Evolutionary conservation across 352 stramenopile species (phyloP), one percentile per base, ranked within the genome.

Genomic region (Pythium rishiriense): DNA sequence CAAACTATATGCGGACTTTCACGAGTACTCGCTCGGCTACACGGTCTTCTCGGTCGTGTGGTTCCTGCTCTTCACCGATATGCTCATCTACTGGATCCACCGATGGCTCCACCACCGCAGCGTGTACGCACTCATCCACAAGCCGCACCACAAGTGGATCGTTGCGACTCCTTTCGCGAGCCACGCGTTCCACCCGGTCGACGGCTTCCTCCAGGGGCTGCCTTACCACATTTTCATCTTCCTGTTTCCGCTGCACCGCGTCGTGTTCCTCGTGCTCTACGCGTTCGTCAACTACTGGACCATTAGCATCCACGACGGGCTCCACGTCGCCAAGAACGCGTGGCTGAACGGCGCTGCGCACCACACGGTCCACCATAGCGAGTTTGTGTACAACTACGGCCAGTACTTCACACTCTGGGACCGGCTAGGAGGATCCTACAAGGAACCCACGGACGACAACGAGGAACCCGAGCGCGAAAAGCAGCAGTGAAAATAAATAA

Each of bases 71-170:
- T 92, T 89, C 72, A 88, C 84, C 53, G 83, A 92, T 51, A 85
- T 85, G 76, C 62, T 90, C 53, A 87, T 92, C 69, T 92, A 92
- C 75, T 92, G 83, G 83, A 81, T 92, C 63, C 83, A 92, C 60
- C 81, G 83, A 37, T 77, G 66, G 69, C 74, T 92, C 26, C 83
- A 92, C 65, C 77, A 90, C 65, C 81, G 79, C 25, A 51, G 66
- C 35, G 49, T 92, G 29, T 92, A 92, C 69, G 79, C 73, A 26
- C 43, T 57, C 35, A 66, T 90, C 25, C 83, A 92, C 79, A 92
- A 92, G 60, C 67, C 75, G 25, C 83, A 92, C 72, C 83, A 92
- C 78, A 84, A 85, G 73, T 90, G 81, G 83, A 74, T 92, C 60
- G 62, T 92, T 33, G 70, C 79, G 29, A 83, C 81, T 35, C 81